Conservation (phyloP, 1,284 basidiomycete species). For the Polyporus tsugae region DNA sequence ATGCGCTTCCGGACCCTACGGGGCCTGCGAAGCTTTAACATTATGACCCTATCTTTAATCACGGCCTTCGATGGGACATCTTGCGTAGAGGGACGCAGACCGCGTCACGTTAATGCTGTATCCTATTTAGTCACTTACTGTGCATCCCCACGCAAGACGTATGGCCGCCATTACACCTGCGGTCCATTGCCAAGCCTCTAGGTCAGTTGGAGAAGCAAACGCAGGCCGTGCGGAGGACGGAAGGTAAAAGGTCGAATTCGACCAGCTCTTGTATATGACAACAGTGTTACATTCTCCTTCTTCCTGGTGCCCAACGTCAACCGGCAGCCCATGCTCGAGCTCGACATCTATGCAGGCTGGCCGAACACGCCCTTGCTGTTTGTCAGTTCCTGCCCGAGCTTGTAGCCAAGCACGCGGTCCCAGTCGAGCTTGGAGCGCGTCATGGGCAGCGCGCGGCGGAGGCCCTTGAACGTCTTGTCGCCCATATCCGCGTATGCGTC, state of each 20-base stretch:
- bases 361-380: conserved; percentile 73
- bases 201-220: background rate
- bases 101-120: background rate
- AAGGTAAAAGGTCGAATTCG: background rate
- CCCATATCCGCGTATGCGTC: conserved; percentile 87
- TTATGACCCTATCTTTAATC: background rate
- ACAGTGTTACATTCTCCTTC: conserved; percentile 24
- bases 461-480: conserved; percentile 90
- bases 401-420: conserved; percentile 92
- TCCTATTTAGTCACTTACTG: background rate
- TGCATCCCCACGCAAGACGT: background rate
- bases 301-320: background rate
- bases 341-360: background rate
- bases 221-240: background rate
- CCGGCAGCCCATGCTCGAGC: background rate
- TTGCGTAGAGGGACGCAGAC: background rate
- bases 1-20: conserved; percentile 63
- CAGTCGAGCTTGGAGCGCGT: conserved; percentile 95
- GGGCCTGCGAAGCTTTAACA: conserved; percentile 25
- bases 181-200: background rate
- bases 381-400: conserved; percentile 84
- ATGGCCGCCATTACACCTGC: no score
- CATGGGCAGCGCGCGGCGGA: conserved; percentile 88
- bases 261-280: conserved; percentile 18
- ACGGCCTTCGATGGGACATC: background rate